phyloP scores from a whole-genome alignment of 192 early-diverging fungal genomes.

The Backusella psychrophila region DNA sequence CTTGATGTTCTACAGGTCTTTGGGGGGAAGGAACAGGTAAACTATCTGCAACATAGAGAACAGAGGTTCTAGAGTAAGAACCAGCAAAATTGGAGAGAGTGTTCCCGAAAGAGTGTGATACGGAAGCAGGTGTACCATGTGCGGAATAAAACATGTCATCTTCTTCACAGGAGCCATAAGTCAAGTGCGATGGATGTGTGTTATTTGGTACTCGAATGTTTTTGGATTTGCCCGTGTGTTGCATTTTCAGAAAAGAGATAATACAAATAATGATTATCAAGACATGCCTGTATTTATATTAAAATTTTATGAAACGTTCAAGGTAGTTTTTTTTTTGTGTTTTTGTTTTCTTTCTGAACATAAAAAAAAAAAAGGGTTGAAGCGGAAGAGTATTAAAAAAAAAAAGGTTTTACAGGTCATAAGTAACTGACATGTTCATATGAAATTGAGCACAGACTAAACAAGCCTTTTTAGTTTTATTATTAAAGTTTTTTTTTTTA shows the following conservation, averaged over 20 bases:
- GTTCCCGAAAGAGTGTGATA: conserved; percentile 12
- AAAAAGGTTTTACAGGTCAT: not conserved
- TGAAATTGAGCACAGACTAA: conserved; percentile 1
- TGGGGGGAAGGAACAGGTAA: conserved; percentile 2
- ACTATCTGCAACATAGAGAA: conserved; percentile 27
- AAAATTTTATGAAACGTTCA: not conserved
- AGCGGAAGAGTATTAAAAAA: not conserved
- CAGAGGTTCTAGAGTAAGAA: conserved; percentile 28
- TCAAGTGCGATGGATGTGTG: conserved; percentile 10
- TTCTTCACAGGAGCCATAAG: conserved; percentile 7
- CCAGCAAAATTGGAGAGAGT: conserved; percentile 21
- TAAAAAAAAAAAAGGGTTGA: not conserved
- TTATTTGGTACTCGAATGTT: conserved; percentile 1
- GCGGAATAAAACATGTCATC: conserved; percentile 9
- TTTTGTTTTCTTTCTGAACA: not conserved
- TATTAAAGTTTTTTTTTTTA: not conserved
- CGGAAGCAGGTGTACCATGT: not conserved
- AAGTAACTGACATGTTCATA: not conserved
- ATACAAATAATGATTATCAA: not conserved
- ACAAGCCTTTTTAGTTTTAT: not conserved
- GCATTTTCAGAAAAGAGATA: not conserved
- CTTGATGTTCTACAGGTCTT: not conserved
- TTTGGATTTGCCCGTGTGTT: not conserved
- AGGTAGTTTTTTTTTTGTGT: not conserved
- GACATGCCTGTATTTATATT: not conserved